phyloP scores from a whole-genome alignment of 2,329 filamentous ascomycete genomes.

The Penicillium nordicum region DNA sequence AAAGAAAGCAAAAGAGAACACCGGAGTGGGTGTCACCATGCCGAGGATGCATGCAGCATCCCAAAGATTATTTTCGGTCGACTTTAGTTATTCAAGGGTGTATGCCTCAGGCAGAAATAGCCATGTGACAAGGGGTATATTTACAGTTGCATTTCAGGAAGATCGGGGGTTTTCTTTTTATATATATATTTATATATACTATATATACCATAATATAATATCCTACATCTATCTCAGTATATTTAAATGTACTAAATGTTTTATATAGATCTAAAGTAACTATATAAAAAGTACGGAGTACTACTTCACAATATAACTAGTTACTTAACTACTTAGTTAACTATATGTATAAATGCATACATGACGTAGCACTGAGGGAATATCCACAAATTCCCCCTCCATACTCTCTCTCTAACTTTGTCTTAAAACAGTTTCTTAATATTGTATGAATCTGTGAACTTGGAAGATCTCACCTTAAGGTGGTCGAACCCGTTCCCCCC shows the following conservation, averaged over 20 bases:
- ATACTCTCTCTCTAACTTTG: neutral
- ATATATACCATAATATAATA: neutral
- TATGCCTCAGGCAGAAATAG: constrained; percentile 6
- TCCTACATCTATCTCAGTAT: neutral
- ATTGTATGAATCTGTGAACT: neutral
- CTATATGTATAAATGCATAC: neutral
- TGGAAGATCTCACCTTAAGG: neutral
- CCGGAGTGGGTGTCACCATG: constrained; percentile 8
- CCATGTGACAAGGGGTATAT: constrained; percentile 14
- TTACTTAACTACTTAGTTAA: neutral
- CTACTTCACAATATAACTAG: neutral
- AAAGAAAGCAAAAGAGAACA: constrained; percentile 11
- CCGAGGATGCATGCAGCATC: constrained; percentile 1
- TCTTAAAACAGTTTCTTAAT: neutral
- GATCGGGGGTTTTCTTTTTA: neutral
- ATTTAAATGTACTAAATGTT: neutral
- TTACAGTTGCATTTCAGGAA: neutral
- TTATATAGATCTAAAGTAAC: neutral
- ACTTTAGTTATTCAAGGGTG: neutral
- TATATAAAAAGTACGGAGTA: neutral
- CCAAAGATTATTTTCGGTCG: neutral
- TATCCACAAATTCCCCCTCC: neutral
- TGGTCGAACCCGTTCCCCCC: constrained; percentile 6
- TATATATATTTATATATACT: neutral
- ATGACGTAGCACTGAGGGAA: constrained; percentile 25